Evolutionary conservation across 192 early-diverging fungal genomes (phyloP).

Genomic region (Coemansia sp.): DNA sequence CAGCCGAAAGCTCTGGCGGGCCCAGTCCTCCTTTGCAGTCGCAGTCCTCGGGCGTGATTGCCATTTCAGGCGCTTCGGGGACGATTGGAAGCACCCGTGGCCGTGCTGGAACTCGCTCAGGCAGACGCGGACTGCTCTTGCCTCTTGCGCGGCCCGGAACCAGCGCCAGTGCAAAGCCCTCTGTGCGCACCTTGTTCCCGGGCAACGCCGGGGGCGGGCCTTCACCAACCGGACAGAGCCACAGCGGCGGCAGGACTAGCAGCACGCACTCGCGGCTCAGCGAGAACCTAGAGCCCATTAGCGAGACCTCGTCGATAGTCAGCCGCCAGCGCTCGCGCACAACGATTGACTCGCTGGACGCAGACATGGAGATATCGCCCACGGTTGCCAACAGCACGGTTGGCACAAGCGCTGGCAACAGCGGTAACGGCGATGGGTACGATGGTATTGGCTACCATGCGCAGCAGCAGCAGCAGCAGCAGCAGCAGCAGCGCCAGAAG

Average conservation of each 20-base stretch:
- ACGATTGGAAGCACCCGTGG: not conserved
- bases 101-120: slow-evolving; percentile 21
- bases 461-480: not conserved
- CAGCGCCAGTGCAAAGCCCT: slow-evolving; percentile 23
- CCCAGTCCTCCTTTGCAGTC: not conserved
- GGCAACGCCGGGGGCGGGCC: slow-evolving; percentile 8
- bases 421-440: slow-evolving; percentile 12
- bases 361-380: not conserved
- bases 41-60: not conserved
- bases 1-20: slow-evolving; percentile 23
- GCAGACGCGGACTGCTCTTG: slow-evolving; percentile 45
- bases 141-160: slow-evolving; percentile 42
- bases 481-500: not conserved
- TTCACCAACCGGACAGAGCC: slow-evolving; percentile 1
- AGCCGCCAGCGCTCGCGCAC: slow-evolving; percentile 49
- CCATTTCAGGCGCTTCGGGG: not conserved
- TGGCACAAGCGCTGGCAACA: slow-evolving; percentile 5
- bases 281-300: slow-evolving; percentile 53
- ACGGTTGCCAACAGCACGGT: not conserved
- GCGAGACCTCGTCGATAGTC: slow-evolving; percentile 34
- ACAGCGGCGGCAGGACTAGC: slow-evolving; percentile 15
- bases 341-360: slow-evolving; percentile 31
- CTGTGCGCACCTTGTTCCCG: slow-evolving; percentile 43
- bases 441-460: slow-evolving; percentile 2
- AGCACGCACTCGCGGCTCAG: slow-evolving; percentile 33